A percentile compares a stretch with the other conserved stretches of the same genome.
phyloP scores from a whole-genome alignment of 2,329 filamentous ascomycete species.

The Chaetomium sp. region DNA sequence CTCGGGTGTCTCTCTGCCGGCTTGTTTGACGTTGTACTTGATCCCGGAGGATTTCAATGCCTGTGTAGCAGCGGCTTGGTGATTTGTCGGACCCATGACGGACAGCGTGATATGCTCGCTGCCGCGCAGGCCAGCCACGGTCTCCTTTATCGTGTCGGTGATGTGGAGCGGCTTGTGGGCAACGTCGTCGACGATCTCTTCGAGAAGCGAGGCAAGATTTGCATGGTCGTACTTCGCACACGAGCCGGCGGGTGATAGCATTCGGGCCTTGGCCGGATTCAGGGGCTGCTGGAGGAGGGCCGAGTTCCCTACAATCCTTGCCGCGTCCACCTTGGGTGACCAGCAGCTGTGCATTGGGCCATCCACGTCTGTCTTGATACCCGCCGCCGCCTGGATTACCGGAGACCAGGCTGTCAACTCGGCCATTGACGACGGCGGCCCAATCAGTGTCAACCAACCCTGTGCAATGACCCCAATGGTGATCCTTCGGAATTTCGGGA shows the following conservation, averaged over 20 bases:
- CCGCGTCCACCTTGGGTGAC: neutral
- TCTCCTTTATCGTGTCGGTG: neutral
- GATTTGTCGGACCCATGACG: conserved; percentile 3
- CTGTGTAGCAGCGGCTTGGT: neutral
- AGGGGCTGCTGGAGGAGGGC: conserved; percentile 5
- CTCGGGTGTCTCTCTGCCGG: neutral
- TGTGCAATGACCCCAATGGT: neutral
- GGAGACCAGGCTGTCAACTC: conserved; percentile 1
- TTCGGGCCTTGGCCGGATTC: neutral
- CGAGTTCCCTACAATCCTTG: neutral
- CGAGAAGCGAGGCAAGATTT: neutral
- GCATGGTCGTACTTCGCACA: neutral
- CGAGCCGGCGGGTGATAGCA: neutral
- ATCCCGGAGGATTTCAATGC: neutral
- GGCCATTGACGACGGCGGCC: neutral
- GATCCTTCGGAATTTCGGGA: neutral
- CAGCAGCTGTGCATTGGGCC: conserved; percentile 9
- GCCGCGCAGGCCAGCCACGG: neutral
- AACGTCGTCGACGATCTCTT: conserved; percentile 2
- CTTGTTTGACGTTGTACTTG: neutral
- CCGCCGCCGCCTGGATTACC: neutral
- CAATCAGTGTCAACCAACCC: conserved; percentile 1
- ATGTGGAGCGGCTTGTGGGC: conserved; percentile 3
- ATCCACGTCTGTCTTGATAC: neutral
- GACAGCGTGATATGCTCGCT: neutral